phyloP scores from a whole-genome alignment of 805 yeast species.

The Candida schatavii region DNA sequence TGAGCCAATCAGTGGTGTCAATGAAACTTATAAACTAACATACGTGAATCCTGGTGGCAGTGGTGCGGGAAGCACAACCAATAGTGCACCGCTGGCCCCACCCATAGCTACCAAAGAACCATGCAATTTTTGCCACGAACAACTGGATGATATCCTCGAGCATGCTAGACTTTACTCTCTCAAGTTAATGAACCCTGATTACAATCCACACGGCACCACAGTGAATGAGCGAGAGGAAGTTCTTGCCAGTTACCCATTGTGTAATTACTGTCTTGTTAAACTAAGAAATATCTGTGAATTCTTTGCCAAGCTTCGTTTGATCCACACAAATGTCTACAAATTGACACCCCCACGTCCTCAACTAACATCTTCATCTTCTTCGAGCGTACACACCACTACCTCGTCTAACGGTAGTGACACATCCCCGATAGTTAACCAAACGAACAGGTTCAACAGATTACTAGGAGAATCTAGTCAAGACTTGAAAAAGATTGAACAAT shows the following conservation, averaged over 20 bases:
- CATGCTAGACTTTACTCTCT: slow-evolving; percentile 76
- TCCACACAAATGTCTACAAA: slow-evolving; percentile 56
- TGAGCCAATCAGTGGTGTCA: slow-evolving; percentile 83
- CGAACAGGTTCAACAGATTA: slow-evolving; percentile 4
- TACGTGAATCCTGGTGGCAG: slow-evolving; percentile 23
- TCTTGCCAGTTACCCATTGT: slow-evolving; percentile 58
- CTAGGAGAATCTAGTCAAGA: slow-evolving; percentile 16
- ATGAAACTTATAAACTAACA: slow-evolving; percentile 62
- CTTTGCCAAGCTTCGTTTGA: slow-evolving; percentile 68
- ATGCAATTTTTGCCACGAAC: slow-evolving; percentile 85
- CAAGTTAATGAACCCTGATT: slow-evolving; percentile 43
- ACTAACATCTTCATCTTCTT: background rate
- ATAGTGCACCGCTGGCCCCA: slow-evolving; percentile 19
- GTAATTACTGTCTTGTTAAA: slow-evolving; percentile 77
- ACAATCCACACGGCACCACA: slow-evolving; percentile 22
- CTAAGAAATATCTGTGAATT: slow-evolving; percentile 82
- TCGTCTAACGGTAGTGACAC: background rate
- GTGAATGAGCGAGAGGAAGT: slow-evolving; percentile 22
- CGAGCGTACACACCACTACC: background rate
- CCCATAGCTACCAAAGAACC: slow-evolving; percentile 73
- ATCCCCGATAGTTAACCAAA: slow-evolving; percentile 1
- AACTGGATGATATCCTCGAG: slow-evolving; percentile 63
- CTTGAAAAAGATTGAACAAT: background rate
- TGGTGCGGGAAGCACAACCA: slow-evolving; percentile 1
- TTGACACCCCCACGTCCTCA: slow-evolving; percentile 28